phyloP scores from a whole-genome alignment of 441 rosid genomes.

The Omphalea diandra region DNA sequence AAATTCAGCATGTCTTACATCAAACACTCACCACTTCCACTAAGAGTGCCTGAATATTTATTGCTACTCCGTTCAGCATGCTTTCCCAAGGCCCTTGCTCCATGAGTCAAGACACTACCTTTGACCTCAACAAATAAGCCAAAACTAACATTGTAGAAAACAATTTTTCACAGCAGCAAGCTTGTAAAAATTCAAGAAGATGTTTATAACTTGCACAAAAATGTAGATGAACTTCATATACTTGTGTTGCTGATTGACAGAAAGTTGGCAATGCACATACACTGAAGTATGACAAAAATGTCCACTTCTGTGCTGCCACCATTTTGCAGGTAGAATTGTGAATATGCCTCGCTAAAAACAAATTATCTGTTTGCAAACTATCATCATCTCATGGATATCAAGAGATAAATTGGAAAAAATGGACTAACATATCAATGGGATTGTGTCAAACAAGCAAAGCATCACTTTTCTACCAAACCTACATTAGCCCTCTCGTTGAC shows the following conservation, averaged over 20 bases:
- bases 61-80: slow-evolving; percentile 57
- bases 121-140: slow-evolving; percentile 45
- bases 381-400: not conserved
- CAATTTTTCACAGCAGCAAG: not conserved
- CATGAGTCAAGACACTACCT: slow-evolving; percentile 62
- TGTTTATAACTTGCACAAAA: not conserved
- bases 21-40: slow-evolving; percentile 56
- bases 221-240: not conserved
- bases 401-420: not conserved
- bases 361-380: not conserved
- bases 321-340: not conserved
- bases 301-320: not conserved
- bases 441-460: not conserved
- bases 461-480: not conserved
- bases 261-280: not conserved
- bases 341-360: not conserved
- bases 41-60: slow-evolving; percentile 57
- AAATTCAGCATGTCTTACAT: not conserved
- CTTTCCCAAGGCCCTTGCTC: slow-evolving; percentile 80
- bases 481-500: not conserved
- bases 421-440: not conserved
- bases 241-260: slow-evolving; percentile 4
- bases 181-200: not conserved
- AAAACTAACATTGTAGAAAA: slow-evolving; percentile 10
- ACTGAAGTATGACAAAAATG: not conserved